phyloP scores from a whole-genome alignment of 495 filamentous ascomycete species.

The Hyaloscypha bicolor region DNA sequence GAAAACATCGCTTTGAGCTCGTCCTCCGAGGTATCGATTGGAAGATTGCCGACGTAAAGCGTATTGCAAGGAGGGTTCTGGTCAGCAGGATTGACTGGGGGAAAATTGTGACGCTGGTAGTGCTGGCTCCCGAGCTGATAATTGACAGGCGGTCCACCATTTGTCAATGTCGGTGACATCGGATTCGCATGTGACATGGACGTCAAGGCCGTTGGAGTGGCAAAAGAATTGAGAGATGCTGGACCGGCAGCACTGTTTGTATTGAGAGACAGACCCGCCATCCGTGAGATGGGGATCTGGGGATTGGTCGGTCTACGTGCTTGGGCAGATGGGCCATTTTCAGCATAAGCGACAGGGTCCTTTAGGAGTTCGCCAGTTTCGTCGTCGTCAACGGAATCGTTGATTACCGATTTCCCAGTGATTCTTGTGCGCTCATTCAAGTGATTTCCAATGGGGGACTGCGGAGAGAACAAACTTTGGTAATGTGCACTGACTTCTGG shows the following conservation, averaged over 20 bases:
- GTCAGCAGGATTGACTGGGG: conserved; percentile 92
- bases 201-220: conserved; percentile 20
- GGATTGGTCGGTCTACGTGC: conserved; percentile 74
- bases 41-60: conserved; percentile 94
- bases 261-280: conserved; percentile 70
- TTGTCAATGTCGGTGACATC: conserved; percentile 62
- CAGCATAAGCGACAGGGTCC: conserved; percentile 81
- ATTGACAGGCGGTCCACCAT: conserved; percentile 42
- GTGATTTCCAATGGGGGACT: conserved; percentile 80
- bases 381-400: conserved; percentile 75
- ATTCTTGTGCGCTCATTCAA: conserved; percentile 68
- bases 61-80: conserved; percentile 99
- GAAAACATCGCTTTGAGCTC: conserved; percentile 95
- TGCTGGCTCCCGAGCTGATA: conserved; percentile 62
- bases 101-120: conserved; percentile 68
- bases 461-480: conserved; percentile 78
- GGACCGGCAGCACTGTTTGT: conserved; percentile 53
- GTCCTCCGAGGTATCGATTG: conserved; percentile 92
- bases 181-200: conserved; percentile 50
- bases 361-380: conserved; percentile 84
- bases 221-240: conserved; percentile 27
- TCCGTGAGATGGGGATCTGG: conserved; percentile 70
- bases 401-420: conserved; percentile 83
- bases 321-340: conserved; percentile 63
- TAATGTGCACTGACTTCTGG: conserved; percentile 65